Conservation (phyloP, 2,329 filamentous ascomycete genomes). For the Ilyonectria mors-panacis region DNA sequence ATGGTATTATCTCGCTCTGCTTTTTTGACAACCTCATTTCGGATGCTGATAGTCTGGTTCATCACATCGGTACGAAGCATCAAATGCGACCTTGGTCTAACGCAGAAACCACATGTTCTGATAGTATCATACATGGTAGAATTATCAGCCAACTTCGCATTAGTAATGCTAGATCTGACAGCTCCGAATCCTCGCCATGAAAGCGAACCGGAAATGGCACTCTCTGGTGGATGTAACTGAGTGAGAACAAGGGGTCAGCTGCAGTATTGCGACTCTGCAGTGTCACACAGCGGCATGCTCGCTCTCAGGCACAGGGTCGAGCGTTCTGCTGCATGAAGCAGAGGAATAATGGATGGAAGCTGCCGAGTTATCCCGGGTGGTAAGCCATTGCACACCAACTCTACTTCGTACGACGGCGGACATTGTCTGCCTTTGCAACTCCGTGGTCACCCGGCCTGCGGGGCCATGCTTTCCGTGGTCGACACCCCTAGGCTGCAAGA, state of each 20-base stretch:
- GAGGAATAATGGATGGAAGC: not conserved
- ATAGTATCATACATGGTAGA: not conserved
- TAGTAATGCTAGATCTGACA: not conserved
- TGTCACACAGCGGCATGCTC: constrained; percentile 12
- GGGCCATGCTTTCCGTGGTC: constrained; percentile 3
- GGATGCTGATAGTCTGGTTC: too few species aligned
- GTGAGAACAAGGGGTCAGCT: constrained; percentile 21
- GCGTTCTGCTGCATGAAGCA: not conserved
- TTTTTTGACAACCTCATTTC: too few species aligned
- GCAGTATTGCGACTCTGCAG: constrained; percentile 6
- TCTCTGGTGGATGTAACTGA: not conserved
- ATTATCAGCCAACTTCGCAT: not conserved
- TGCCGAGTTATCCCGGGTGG: constrained; percentile 16
- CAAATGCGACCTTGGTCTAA: not conserved
- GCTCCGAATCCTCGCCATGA: constrained; percentile 6
- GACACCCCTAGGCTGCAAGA: constrained; percentile 8
- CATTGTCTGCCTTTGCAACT: constrained; percentile 1
- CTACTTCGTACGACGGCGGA: not conserved
- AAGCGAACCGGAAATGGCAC: constrained; percentile 4
- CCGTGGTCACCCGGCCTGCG: constrained; percentile 21
- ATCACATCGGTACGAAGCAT: not conserved
- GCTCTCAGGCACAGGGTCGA: constrained; percentile 3
- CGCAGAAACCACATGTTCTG: not conserved
- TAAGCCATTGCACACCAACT: constrained; percentile 25
- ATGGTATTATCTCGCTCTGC: too few species aligned